Conservation (phyloP, 176 grass and related monocot species). For the Oryza rufipogon region DNA sequence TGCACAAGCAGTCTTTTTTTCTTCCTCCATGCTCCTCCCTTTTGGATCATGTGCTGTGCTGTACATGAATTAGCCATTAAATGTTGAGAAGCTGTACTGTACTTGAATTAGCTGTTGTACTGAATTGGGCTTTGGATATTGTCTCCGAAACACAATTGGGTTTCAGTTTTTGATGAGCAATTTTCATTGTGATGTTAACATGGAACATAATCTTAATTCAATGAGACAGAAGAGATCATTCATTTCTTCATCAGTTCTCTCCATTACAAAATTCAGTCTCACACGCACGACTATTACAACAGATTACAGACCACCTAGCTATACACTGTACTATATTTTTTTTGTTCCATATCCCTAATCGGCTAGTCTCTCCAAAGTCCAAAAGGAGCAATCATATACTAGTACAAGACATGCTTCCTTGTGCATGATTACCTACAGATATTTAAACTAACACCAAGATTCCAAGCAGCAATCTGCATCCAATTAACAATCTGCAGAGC, state of each 20-base stretch:
- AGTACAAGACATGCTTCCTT: slow-evolving; percentile 20
- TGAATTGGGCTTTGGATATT: not conserved
- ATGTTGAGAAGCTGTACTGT: not conserved
- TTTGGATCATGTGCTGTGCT: slow-evolving; percentile 16
- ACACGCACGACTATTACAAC: not conserved
- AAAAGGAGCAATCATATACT: slow-evolving; percentile 21
- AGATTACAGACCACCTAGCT: not conserved
- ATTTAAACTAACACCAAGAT: slow-evolving; percentile 35
- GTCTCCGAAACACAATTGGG: not conserved
- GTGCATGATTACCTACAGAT: slow-evolving; percentile 38
- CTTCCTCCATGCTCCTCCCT: not conserved
- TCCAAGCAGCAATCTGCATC: slow-evolving; percentile 29
- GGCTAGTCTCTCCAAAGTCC: not conserved
- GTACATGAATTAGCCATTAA: not conserved
- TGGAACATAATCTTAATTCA: not conserved
- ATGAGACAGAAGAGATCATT: not conserved
- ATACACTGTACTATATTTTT: too few relatives aligned
- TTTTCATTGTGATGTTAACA: not conserved
- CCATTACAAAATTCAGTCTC: not conserved
- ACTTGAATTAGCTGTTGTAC: not conserved
- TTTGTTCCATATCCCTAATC: not conserved
- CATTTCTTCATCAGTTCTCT: not conserved
- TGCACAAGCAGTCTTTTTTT: slow-evolving; percentile 24
- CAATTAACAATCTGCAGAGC: not conserved
- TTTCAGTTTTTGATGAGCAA: not conserved